Evolutionary conservation across 208 protist genomes (phyloP), one percentile per base, ranked within the genome.

Genomic region (Wallacemonas sp.): DNA sequence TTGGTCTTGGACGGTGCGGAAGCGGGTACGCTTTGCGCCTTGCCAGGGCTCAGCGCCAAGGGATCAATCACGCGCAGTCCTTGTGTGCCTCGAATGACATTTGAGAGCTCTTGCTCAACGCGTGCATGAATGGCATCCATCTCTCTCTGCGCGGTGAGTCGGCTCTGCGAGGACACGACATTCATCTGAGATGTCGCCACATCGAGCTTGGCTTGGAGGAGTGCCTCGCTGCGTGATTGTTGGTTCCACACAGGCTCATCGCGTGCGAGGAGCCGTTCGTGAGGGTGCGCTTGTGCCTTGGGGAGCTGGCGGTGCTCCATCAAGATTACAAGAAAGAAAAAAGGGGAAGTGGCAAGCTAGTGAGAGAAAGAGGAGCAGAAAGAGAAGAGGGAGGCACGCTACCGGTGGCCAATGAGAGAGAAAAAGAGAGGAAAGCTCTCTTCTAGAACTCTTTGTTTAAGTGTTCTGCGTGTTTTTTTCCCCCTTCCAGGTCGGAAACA

Each of bases 161-260:
- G 30, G 21, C 17, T 47, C 17, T 62, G 34, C 2, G 56, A 15
- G 24, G 56, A 44, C 4, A 34, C 6, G 21, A n/a, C 56, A 19
- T 9, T 45, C 56, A 49, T 34, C 26, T 47, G 34, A 15, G 34
- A 4, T 3, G 56, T 49, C 19, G 56, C 56, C 38, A 62, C 34
- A 33, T 71, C 44, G 42, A 86, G 59, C 64, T 83, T 73, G 2
- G 66, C 53, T 30, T 75, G 74, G 9, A 85, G 63, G 14, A 69
- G 68, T 2, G 41, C 17, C 45, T 79, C 75, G 2, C 62, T 70
- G 24, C 75, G 65, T 19, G 62, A 45, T 49, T 83, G 70, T 31
- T 74, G 68, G 41, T 78, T 87, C 41, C 70, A 38, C 3, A 86
- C 74, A 4, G 84, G 77, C 0, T 65, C 66, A 46, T 77, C 67